Evolutionary conservation across 116 monocot genomes (phyloP).

Genomic region (Phalaenopsis hybrid): DNA sequence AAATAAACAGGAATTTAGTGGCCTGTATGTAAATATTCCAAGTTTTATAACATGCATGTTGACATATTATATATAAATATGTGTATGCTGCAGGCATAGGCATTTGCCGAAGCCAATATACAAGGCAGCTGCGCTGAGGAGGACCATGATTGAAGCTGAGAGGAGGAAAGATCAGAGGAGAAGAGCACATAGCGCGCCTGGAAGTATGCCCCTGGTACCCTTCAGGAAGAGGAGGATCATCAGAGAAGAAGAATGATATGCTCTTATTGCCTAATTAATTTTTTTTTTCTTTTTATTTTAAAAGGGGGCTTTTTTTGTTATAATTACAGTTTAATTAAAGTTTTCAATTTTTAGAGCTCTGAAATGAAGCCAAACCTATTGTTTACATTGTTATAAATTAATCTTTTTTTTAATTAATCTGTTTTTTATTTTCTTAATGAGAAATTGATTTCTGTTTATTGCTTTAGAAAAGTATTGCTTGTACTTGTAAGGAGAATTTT

Average conservation of each 20-base stretch:
- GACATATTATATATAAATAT: no score
- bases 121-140: slow-evolving; percentile 62
- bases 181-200: slow-evolving; percentile 82
- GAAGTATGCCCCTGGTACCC: slow-evolving; percentile 50
- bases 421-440: no score
- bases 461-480: no score
- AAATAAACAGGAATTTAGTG: no score
- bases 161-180: slow-evolving; percentile 55
- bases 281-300: no score
- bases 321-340: neutral
- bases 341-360: neutral
- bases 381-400: no score
- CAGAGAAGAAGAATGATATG: slow-evolving; percentile 54
- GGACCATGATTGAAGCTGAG: slow-evolving; percentile 75
- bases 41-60: no score
- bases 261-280: neutral
- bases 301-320: neutral
- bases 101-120: slow-evolving; percentile 92
- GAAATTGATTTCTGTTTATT: no score
- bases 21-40: no score
- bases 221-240: slow-evolving; percentile 90
- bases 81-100: slow-evolving; percentile 60
- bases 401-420: no score
- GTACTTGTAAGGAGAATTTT: no score
- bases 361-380: no score